Evolutionary conservation across 306 rosid genomes (phyloP), one percentile per base, ranked within the genome.

Genomic region (Pyrus communis): DNA sequence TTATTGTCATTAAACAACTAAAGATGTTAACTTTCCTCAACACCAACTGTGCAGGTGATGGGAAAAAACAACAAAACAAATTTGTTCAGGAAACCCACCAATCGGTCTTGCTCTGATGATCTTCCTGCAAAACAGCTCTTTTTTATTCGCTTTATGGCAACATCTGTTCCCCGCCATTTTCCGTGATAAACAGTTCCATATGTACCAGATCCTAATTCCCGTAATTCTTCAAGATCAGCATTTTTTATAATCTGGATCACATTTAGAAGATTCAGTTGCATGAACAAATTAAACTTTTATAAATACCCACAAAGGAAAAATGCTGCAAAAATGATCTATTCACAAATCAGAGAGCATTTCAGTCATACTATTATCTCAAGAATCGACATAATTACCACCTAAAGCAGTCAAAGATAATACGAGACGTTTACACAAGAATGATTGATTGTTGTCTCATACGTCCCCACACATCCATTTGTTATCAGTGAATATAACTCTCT

Each of bases 101-200:
- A 27, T 52, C 76, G 77, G 21, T 76, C 84, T 76, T 76, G 77
- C 68, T 55, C 84, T 54, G 77, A 81, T 57, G 84, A 81, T 76
- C 81, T 70, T 61, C 77, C 77, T 42, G 69, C 66, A 71, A 81
- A 81, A 65, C 84, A 81, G 59, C 70, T 71, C 73, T 76, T 81
- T 81, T 81, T 81, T 17, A 76, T 81, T 71, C 74, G 73, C 74
- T 81, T 76, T 30, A 81, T 71, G 22, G 84, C 84, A 76, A 81
- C 84, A 42, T 71, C 81, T 17, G 84, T 19, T 70, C 84, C 84
- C 69, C 80, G 59, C 84, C 84, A 81, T 65, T 71, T 76, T 65
- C 84, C 84, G 15, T 81, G 81, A 71, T 64, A 81, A 10, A 81
- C 84, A 70, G 84, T 81, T 67, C 84, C 84, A 64, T 76, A 81